Evolutionary conservation across 306 rosid genomes (phyloP).

Genomic region (Fragaria nilgerrensis): DNA sequence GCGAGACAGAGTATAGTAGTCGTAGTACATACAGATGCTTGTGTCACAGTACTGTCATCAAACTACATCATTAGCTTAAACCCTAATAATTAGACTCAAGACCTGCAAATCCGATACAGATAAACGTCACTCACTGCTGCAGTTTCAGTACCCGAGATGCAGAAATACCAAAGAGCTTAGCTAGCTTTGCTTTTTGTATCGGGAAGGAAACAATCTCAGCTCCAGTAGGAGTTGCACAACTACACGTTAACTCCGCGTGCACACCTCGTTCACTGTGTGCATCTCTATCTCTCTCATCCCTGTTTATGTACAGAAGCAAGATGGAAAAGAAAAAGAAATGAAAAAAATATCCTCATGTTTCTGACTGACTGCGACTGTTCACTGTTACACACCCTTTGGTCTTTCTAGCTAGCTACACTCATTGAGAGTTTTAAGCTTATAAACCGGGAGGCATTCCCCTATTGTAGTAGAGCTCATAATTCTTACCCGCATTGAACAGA

Average conservation of each 20-base stretch:
- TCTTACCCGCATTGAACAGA: neutral
- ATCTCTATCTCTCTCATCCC: conserved; percentile 32
- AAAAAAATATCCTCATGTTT: conserved; percentile 17
- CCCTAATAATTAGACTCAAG: neutral
- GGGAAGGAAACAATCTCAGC: conserved; percentile 53
- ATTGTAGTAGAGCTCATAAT: conserved; percentile 3
- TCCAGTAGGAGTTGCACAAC: conserved; percentile 44
- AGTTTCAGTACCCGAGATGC: neutral
- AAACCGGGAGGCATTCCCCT: conserved; percentile 46
- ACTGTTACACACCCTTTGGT: conserved; percentile 17
- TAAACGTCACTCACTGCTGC: neutral
- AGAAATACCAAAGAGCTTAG: neutral
- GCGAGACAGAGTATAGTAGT: neutral
- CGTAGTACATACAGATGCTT: neutral
- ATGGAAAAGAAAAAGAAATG: conserved; percentile 12
- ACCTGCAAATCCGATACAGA: neutral
- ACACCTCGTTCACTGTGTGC: neutral
- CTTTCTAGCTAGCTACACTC: conserved; percentile 20
- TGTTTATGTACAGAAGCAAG: conserved; percentile 19
- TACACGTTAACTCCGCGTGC: conserved; percentile 57
- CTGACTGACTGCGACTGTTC: conserved; percentile 22
- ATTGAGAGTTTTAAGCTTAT: conserved; percentile 32
- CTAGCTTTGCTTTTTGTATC: conserved; percentile 5
- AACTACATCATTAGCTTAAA: neutral
- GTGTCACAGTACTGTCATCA: conserved; percentile 9